Evolutionary conservation across 331 rosid species (phyloP).

Genomic region (Stylosanthes scabra): DNA sequence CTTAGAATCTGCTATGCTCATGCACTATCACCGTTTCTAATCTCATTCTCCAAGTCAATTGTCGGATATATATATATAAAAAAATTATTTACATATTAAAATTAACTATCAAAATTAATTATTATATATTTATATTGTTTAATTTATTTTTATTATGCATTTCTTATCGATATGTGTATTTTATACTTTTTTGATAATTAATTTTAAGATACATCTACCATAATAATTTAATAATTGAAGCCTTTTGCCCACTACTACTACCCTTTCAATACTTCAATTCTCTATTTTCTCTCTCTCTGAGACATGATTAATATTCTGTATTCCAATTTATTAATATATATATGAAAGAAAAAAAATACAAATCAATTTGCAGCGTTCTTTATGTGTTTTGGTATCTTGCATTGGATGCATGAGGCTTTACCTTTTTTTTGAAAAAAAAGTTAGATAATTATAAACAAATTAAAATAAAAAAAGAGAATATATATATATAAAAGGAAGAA

Average conservation of each 20-base stretch:
- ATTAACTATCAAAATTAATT: too few relatives aligned
- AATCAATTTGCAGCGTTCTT: slow-evolving; percentile 7
- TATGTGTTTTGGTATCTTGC: slow-evolving; percentile 7
- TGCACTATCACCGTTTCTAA: slow-evolving; percentile 26
- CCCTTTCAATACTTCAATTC: background rate
- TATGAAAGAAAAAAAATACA: background rate
- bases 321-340: background rate
- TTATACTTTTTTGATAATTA: too few relatives aligned
- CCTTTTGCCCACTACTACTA: background rate
- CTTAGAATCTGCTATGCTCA: background rate
- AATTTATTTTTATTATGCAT: too few relatives aligned
- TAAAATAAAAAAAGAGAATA: background rate
- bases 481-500: background rate
- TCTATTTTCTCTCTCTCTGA: background rate
- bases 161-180: too few relatives aligned
- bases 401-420: background rate
- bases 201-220: too few relatives aligned
- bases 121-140: too few relatives aligned
- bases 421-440: background rate
- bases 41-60: slow-evolving; percentile 27
- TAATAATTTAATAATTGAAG: background rate
- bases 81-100: too few relatives aligned
- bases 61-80: background rate
- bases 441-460: background rate
- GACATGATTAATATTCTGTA: slow-evolving; percentile 26